Base-by-base conservation (phyloP, 805 yeast genomes). In the Myxozyma geophila region DNA sequence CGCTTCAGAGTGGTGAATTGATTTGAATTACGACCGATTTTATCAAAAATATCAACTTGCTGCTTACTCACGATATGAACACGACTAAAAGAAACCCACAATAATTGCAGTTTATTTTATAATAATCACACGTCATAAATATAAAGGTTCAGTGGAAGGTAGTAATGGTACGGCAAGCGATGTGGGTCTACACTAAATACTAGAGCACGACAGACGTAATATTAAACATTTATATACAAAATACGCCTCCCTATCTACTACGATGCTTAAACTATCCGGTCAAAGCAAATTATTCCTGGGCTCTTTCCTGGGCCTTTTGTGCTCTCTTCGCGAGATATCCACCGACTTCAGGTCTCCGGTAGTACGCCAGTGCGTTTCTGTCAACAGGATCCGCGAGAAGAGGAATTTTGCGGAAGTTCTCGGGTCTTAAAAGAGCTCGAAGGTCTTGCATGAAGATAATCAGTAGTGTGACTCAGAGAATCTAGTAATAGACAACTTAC, bases 321-420 rank as follows among this genome's bases (percentile, higher is more conserved):
- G 17, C 36, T 7, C 46, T 17, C 46, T 41, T 19, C 10, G 70
- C 74, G 72, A 92, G 77, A 74, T 90, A 93, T 7, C 99, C 99
- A 69, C 91, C 83, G 72, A 85, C 85, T 43, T 80, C 85, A 1
- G 83, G 82, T 74, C 85, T 82, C 54, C 91, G 84, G 78, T 95
- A 93, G 76, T 81, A 90, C 62, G 85, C 85, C 61, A 93, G 86
- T 72, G 88, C 91, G 76, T 90, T 88, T 77, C 89, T 85, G 70
- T 84, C 86, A 8, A 87, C 88, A 13, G 99, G 99, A 76, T 92
- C 85, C 1, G 98, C 92, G 58, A 84, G 86, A 68, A 90, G 75
- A 51, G 98, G 98, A 15, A 92, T 75, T 68, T 91, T 85, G 17
- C 96, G 96, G 73, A 85, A 87, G 71, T 82, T 88, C 67, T 85